Base-by-base conservation (phyloP, 2,329 filamentous ascomycete species). In the Pseudocercospora vitis region DNA sequence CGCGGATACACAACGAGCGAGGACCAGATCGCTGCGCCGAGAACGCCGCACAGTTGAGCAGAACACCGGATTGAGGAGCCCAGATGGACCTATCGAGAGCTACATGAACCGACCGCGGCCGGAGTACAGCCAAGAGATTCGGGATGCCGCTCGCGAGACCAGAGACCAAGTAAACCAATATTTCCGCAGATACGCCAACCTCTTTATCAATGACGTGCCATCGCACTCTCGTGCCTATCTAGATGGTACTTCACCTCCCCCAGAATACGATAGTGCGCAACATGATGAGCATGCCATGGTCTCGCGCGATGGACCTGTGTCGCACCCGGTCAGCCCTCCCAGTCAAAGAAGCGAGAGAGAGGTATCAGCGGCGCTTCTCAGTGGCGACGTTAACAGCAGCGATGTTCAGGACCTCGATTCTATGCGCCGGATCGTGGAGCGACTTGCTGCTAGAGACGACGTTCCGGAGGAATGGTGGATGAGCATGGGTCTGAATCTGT, bases 391-490 rank as follows among this genome's bases (percentile, higher is more conserved):
- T 3, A 18, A 42, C 11, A 42, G 37, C 19, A 42, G 37, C n/a
- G 64, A 63, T 18, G 59, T 63, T 9, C 55, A 63, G 4, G 74
- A 76, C 63, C 70, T 87, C 21, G 78, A 81, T 18, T 82, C 85
- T 40, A 86, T 91, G 80, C 85, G 88, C 62, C 78, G 79, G 47
- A 86, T 95, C 42, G 78, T 94, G 29, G 83, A 86, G 61, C 80
- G 83, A 37, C 77, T 95, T 50, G 83, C 85, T 28, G 79, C 81
- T 14, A 77, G 88, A 19, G 81, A 89, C 65, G 87, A 91, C 63
- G 86, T 94, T 50, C 87, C 88, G 0, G 88, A 94, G 57, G 85
- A 89, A 59, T 91, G 87, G 84, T 95, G 89, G 89, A 71, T 70
- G 49, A 73, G 70, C 16, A 73, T 76, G 14, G 75, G 75, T 9